Evolutionary conservation across 345 rosid species (phyloP).

Genomic region (Corchorus capsularis): DNA sequence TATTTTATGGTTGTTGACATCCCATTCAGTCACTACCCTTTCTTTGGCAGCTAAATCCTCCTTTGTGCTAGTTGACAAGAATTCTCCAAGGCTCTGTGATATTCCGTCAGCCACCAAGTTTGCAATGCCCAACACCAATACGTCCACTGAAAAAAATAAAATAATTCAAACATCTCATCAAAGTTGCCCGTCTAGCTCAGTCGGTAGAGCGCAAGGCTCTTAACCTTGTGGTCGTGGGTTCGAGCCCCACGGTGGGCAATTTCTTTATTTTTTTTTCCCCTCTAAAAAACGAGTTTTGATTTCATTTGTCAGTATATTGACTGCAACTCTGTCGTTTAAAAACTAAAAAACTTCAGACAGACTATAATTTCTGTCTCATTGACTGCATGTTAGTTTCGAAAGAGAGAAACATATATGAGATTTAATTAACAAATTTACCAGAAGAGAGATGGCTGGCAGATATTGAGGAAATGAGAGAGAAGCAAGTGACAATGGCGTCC

Average conservation of each 20-base stretch:
- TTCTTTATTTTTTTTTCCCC: neutral
- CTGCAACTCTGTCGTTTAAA: too few species aligned
- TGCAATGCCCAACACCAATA: constrained; percentile 39
- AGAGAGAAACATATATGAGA: too few species aligned
- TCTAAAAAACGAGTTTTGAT: too few species aligned
- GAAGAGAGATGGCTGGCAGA: constrained; percentile 40
- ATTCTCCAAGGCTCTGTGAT: constrained; percentile 44
- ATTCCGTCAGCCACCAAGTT: constrained; percentile 47
- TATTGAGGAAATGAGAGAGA: constrained; percentile 49
- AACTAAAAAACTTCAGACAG: too few species aligned
- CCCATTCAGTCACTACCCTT: constrained; percentile 35
- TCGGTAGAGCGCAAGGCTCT: constrained; percentile 51
- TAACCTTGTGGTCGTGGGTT: constrained; percentile 58
- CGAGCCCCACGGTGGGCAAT: constrained; percentile 48
- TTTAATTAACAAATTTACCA: constrained; percentile 16
- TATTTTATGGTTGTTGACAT: constrained; percentile 25
- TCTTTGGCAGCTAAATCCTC: constrained; percentile 36
- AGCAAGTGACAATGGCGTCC: constrained; percentile 44
- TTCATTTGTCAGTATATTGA: too few species aligned
- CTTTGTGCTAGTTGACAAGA: constrained; percentile 38
- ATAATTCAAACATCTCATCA: neutral
- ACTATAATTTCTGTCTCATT: neutral
- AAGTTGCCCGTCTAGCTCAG: constrained; percentile 43
- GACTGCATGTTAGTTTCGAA: neutral
- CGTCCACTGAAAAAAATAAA: constrained; percentile 26